These are phyloP conservation scores for Phylloboletellus chloephorus DNA, from an alignment of 1,284 basidiomycete genomes.

Conservation along the genomic window DNA sequence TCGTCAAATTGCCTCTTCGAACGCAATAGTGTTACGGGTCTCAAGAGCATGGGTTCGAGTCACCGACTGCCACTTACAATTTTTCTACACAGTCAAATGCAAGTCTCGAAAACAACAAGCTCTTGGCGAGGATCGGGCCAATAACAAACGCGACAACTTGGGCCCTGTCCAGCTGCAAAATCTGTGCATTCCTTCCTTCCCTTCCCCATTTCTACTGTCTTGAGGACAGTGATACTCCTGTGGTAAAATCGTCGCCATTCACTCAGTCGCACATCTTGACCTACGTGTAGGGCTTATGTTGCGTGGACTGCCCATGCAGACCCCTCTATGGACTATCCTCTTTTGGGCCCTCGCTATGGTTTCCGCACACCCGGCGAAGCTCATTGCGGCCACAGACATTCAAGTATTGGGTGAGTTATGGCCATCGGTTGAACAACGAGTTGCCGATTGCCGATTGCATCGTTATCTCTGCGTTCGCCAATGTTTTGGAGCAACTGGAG, in stretches of 20 bases:
- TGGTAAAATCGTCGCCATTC: neutral
- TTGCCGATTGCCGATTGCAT: neutral
- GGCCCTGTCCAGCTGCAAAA: no score
- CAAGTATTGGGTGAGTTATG: constrained; percentile 16
- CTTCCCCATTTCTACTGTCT: constrained; percentile 1
- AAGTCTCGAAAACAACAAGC: constrained; percentile 4
- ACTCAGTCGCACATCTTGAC: neutral
- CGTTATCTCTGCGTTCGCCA: constrained; percentile 56
- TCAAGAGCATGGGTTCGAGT: no score
- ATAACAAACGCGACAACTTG: no score
- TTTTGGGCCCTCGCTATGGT: constrained; percentile 1
- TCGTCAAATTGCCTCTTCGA: no score
- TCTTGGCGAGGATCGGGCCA: no score
- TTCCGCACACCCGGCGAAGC: constrained; percentile 7
- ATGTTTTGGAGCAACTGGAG: constrained; percentile 71
- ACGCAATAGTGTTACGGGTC: no score
- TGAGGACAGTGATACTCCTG: constrained; percentile 1
- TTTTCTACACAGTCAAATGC: no score
- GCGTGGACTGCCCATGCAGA: no score
- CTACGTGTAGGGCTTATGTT: neutral
- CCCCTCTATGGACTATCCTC: neutral
- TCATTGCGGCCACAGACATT: constrained; percentile 1
- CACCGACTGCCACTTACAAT: neutral
- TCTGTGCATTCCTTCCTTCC: neutral
- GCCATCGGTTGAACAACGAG: neutral